These are phyloP conservation scores for Psilocybe cyanescens DNA, from an alignment of 768 basidiomycete species.

Conservation along the genomic window DNA sequence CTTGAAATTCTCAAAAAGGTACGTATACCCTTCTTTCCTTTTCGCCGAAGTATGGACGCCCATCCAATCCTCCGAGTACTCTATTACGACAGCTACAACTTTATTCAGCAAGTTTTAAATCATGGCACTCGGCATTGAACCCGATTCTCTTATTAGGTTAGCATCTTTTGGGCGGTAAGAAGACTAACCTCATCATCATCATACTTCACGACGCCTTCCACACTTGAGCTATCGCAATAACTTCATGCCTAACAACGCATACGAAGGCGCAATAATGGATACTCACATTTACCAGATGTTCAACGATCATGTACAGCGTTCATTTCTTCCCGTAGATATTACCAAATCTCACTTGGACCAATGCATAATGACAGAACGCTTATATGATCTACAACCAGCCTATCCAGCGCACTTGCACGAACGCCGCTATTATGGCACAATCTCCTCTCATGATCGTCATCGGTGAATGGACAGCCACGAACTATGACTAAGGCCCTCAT, in stretches of 20 bases:
- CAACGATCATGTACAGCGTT: conserved; percentile 46
- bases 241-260: conserved; percentile 54
- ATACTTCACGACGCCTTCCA: conserved; percentile 82
- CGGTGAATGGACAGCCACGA: conserved; percentile 50
- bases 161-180: conserved; percentile 36
- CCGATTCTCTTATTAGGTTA: conserved; percentile 26
- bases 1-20: conserved; percentile 50
- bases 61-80: conserved; percentile 40
- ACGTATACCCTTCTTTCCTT: background rate
- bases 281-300: conserved; percentile 83
- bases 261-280: conserved; percentile 73
- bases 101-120: conserved; percentile 54
- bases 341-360: background rate
- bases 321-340: background rate
- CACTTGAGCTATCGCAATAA: conserved; percentile 68
- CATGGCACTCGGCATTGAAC: background rate
- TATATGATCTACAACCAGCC: conserved; percentile 50
- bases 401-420: background rate
- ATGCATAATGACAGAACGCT: conserved; percentile 34
- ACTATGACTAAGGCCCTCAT: conserved; percentile 79
- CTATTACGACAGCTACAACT: conserved; percentile 73
- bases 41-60: background rate
- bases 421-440: background rate
- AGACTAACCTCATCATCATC: conserved; percentile 69
- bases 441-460: background rate